Evolutionary conservation across 2,329 filamentous ascomycete species (phyloP), one percentile per base, ranked within the genome.

Genomic region (Emydomyces testavorans): DNA sequence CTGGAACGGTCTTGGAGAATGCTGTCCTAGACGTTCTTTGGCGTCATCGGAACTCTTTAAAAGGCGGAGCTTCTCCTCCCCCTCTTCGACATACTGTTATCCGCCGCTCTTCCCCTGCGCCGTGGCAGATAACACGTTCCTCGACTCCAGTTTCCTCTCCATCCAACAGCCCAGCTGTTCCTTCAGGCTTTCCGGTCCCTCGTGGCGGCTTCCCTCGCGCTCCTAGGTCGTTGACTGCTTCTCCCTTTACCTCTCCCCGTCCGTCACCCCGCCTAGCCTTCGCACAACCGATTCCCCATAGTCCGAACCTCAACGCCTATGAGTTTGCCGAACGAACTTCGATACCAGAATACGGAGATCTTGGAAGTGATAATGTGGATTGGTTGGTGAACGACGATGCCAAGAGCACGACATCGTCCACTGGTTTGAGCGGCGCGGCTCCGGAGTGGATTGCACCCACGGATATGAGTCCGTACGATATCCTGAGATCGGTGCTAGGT

Each of bases 401-500:
- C 58, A 80, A 78, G 46, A 84, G 82, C 58, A 89, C 83, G 57
- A 78, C 88, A 50, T 82, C 86, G 20, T 94, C 88, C 20, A 87
- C 81, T 55, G 80, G 78, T 28, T 74, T 90, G 51, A 89, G 87
- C 59, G 82, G 80, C 36, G 83, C 83, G 11, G 86, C 86, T 4
- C 83, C 89, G 20, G 88, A 95, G 63, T 95, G 79, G 68, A 73
- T 82, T 11, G 75, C 78, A 62, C 83, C 84, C 60, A 78, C 80
- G 49, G 89, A 96, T 60, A 96, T 98, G 90, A 93, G 86, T 50
- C 90, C 92, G 0, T 94, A 95, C 66, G 92, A 98, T 62, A 96
- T 98, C 78, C 75, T 98, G 48, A 85, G 92, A 52, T 95, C 90
- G 4, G 93, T 98, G 34, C 74, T 98, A 21, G 87, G 90, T 40